phyloP scores from a whole-genome alignment of 148 eudicot genomes.

The Cornus suecica region DNA sequence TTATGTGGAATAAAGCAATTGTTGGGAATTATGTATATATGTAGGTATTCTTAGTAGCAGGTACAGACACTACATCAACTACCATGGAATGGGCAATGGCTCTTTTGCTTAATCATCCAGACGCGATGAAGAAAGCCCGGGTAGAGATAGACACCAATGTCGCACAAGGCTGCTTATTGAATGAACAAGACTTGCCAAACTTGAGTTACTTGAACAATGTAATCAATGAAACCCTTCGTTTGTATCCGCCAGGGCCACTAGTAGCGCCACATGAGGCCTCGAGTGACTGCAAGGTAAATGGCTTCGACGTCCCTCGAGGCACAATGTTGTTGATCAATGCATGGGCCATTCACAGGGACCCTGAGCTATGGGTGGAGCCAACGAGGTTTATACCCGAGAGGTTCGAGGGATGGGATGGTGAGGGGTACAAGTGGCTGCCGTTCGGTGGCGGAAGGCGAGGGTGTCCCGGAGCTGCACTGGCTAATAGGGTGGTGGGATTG shows the following conservation, averaged over 20 bases:
- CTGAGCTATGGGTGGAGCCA: slow-evolving; percentile 32
- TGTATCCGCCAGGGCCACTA: slow-evolving; percentile 21
- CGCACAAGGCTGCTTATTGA: slow-evolving; percentile 5
- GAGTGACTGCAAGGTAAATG: slow-evolving; percentile 6
- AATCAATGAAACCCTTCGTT: slow-evolving; percentile 22
- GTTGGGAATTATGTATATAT: too few species aligned
- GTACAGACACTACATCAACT: slow-evolving; percentile 18
- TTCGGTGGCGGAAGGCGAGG: slow-evolving; percentile 39
- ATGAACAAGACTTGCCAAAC: slow-evolving; percentile 19
- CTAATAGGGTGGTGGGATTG: slow-evolving; percentile 21
- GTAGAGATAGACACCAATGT: slow-evolving; percentile 18
- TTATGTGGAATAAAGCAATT: too few species aligned
- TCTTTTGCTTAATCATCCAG: slow-evolving; percentile 28
- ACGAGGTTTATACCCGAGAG: slow-evolving; percentile 31
- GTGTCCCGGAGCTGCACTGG: slow-evolving; percentile 36
- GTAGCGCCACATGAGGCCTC: slow-evolving; percentile 27
- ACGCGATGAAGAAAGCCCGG: slow-evolving; percentile 15
- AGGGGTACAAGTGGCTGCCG: slow-evolving; percentile 32
- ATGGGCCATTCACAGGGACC: slow-evolving; percentile 34
- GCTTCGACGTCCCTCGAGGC: slow-evolving; percentile 15
- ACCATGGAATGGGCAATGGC: slow-evolving; percentile 34
- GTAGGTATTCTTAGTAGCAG: slow-evolving; percentile 23
- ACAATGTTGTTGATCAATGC: slow-evolving; percentile 24
- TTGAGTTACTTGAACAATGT: slow-evolving; percentile 20
- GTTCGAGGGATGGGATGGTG: slow-evolving; percentile 19